A percentile compares a stretch with the other conserved stretches of the same genome.
phyloP scores from a whole-genome alignment of 2,329 filamentous ascomycete species.

The Ophiostoma pallidulum region DNA sequence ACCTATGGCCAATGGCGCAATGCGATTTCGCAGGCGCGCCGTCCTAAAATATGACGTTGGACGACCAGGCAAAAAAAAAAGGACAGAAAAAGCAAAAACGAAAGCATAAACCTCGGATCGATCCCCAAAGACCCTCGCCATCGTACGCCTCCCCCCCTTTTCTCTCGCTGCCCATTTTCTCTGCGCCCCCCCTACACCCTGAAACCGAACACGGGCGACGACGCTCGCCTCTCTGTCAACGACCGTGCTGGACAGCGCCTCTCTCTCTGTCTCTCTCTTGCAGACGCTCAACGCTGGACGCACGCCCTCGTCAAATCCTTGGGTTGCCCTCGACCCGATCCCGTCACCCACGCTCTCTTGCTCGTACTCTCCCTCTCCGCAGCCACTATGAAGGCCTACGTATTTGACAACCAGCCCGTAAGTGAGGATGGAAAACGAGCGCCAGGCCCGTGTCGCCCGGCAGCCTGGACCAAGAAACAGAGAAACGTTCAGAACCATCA shows the following conservation, averaged over 20 bases:
- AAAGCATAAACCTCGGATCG: not conserved
- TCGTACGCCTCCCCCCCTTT: too few relatives aligned
- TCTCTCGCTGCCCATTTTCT: too few relatives aligned
- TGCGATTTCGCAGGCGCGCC: constrained; percentile 8
- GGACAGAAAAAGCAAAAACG: not conserved
- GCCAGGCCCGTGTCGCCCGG: too few relatives aligned
- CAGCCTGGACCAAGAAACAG: too few relatives aligned
- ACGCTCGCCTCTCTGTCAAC: too few relatives aligned
- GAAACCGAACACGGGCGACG: too few relatives aligned
- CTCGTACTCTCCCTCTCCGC: not conserved
- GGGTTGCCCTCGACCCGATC: too few relatives aligned
- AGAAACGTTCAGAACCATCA: not conserved
- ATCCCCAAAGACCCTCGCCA: too few relatives aligned
- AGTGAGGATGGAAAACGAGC: constrained; percentile 18
- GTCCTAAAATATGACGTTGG: constrained; percentile 7
- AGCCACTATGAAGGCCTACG: constrained; percentile 46
- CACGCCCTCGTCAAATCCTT: too few relatives aligned
- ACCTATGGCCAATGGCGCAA: constrained; percentile 12
- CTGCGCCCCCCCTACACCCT: too few relatives aligned
- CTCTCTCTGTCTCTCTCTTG: not conserved
- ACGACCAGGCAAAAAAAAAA: not conserved
- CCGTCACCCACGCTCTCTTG: not conserved
- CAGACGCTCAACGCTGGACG: too few relatives aligned
- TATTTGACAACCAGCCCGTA: constrained; percentile 47
- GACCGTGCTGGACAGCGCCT: too few relatives aligned